phyloP scores from a whole-genome alignment of 208 protist species.

The Wallacemonas collosoma region DNA sequence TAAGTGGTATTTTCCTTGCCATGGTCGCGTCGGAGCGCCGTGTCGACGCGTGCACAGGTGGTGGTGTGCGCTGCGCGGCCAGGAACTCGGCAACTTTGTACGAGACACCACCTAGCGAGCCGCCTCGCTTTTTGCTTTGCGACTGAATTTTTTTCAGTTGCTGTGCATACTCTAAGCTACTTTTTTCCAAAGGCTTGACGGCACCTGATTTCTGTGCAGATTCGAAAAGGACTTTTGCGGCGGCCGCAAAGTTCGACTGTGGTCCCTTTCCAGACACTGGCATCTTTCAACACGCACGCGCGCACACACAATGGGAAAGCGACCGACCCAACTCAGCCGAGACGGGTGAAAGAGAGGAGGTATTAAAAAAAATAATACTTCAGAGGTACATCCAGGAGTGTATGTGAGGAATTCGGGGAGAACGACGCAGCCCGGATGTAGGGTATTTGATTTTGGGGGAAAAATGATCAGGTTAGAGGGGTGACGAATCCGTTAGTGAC shows the following conservation, averaged over 20 bases:
- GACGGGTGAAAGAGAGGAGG: too few species aligned
- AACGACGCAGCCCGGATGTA: too few species aligned
- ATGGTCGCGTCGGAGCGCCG: slow-evolving; percentile 26
- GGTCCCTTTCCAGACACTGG: slow-evolving; percentile 10
- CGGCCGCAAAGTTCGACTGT: slow-evolving; percentile 62
- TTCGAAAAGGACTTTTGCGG: slow-evolving; percentile 83
- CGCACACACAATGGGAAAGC: too few species aligned
- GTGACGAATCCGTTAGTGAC: too few species aligned
- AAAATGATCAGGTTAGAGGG: too few species aligned
- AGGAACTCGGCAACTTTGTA: slow-evolving; percentile 89
- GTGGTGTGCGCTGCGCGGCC: slow-evolving; percentile 51
- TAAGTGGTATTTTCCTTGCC: slow-evolving; percentile 63
- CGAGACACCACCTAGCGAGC: slow-evolving; percentile 77
- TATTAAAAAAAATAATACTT: too few species aligned
- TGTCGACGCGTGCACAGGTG: slow-evolving; percentile 5
- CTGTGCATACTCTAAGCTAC: slow-evolving; percentile 59
- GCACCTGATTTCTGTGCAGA: slow-evolving; percentile 81
- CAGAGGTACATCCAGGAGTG: too few species aligned
- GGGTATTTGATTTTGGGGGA: too few species aligned
- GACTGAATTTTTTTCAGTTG: slow-evolving; percentile 81
- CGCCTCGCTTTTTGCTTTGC: slow-evolving; percentile 77
- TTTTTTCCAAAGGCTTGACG: slow-evolving; percentile 64
- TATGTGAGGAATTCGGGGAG: too few species aligned
- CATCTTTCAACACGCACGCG: not conserved
- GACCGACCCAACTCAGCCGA: too few species aligned